Evolutionary conservation across 2,329 filamentous ascomycete genomes (phyloP).

Genomic region (Karstenula rhodostoma): DNA sequence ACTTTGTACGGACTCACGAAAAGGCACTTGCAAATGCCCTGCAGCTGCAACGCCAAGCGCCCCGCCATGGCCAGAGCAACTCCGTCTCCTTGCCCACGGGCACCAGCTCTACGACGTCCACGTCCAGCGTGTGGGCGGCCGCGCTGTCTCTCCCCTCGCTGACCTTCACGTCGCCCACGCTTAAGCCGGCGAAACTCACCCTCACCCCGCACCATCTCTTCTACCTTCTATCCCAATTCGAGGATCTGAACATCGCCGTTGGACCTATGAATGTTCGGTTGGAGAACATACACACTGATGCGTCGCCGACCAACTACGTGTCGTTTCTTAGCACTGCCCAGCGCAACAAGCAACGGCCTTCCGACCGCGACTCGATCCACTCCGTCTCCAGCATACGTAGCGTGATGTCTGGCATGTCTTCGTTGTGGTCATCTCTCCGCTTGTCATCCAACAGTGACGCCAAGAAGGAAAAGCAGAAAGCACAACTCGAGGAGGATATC

Average conservation of each 20-base stretch:
- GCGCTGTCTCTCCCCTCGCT: conserved; percentile 87
- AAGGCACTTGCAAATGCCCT: conserved; percentile 96
- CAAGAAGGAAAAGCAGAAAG: conserved; percentile 89
- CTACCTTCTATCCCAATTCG: conserved; percentile 93
- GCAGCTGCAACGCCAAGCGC: conserved; percentile 79
- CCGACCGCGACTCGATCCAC: conserved; percentile 89
- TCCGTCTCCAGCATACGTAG: conserved; percentile 97
- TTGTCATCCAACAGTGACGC: conserved; percentile 81
- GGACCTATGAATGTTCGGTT: conserved; percentile 96
- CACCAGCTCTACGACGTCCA: conserved; percentile 61
- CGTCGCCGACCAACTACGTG: conserved; percentile 89
- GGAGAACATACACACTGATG: conserved; percentile 91
- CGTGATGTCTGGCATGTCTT: conserved; percentile 96
- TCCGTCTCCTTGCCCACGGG: conserved; percentile 47
- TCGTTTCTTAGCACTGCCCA: conserved; percentile 90
- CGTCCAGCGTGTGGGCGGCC: conserved; percentile 76
- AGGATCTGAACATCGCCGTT: conserved; percentile 88
- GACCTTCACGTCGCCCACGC: conserved; percentile 81
- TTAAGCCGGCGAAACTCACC: conserved; percentile 90
- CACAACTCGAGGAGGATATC: conserved; percentile 81
- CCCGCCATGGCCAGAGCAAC: conserved; percentile 68
- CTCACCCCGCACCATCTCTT: conserved; percentile 96
- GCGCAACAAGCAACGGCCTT: conserved; percentile 77
- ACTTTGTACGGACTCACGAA: conserved; percentile 96
- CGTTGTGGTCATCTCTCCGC: conserved; percentile 88